Percentiles rank a stretch among this genome's conserved stretches.
Evolutionary conservation across 2,329 filamentous ascomycete genomes (phyloP).

Genomic region (Apiospora malaysiana): DNA sequence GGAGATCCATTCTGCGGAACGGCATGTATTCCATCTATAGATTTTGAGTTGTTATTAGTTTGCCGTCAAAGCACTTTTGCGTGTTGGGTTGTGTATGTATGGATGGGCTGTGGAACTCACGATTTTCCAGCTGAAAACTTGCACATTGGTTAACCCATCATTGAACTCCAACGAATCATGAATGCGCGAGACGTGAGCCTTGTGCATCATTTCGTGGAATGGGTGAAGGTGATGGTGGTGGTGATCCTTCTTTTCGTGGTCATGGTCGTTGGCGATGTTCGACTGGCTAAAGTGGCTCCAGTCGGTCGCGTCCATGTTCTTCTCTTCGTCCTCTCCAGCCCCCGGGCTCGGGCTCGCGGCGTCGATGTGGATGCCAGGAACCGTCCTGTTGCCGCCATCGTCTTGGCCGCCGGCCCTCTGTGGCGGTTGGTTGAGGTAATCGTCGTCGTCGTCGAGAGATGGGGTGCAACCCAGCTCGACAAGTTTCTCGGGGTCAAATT

Average conservation of each 20-base stretch:
- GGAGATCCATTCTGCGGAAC: constrained; percentile 81
- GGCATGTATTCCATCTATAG: constrained; percentile 76
- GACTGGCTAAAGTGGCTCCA: constrained; percentile 29
- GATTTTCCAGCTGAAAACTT: constrained; percentile 73
- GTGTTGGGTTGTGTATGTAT: no score
- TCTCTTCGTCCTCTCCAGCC: constrained; percentile 20
- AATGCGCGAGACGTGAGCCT: constrained; percentile 60
- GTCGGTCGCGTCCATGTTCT: constrained; percentile 23
- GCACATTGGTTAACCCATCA: constrained; percentile 59
- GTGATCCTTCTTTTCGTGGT: constrained; percentile 22
- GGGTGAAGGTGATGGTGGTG: constrained; percentile 27
- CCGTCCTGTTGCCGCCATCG: constrained; percentile 19
- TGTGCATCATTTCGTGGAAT: constrained; percentile 65
- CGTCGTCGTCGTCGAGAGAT: constrained; percentile 42
- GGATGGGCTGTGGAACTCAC: neutral
- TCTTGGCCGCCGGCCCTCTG: constrained; percentile 22
- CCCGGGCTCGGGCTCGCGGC: constrained; percentile 33
- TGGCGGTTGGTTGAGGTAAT: constrained; percentile 20
- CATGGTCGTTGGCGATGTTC: constrained; percentile 18
- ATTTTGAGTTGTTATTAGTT: neutral
- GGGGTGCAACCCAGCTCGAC: constrained; percentile 68
- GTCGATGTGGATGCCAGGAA: constrained; percentile 45
- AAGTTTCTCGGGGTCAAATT: constrained; percentile 73
- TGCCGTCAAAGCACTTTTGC: no score
- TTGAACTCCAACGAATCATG: constrained; percentile 75